phyloP scores from a whole-genome alignment of 345 rosid species.

The Brassica napus region Da-Ae NC_063451.1:1502501-1503000 shows the following conservation, averaged over 20 bases:
- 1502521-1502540: slow-evolving; percentile 50
- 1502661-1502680: background rate
- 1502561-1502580: slow-evolving; percentile 62
- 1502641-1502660: background rate
- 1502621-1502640: background rate
- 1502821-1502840: slow-evolving; percentile 43
- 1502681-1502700: background rate
- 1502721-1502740: slow-evolving; percentile 63
- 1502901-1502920: background rate
- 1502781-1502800: slow-evolving; percentile 48
- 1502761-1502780: slow-evolving; percentile 48
- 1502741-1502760: slow-evolving; percentile 71
- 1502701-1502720: slow-evolving; percentile 44
- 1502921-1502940: background rate
- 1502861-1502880: slow-evolving; percentile 46
- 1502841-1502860: slow-evolving; percentile 48
- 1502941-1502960: background rate
- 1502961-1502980: background rate
- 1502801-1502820: slow-evolving; percentile 52
- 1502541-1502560: slow-evolving; percentile 46
- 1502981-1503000: background rate
- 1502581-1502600: slow-evolving; percentile 59
- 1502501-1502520: slow-evolving; percentile 31
- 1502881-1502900: slow-evolving; percentile 63
- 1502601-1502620: slow-evolving; percentile 5